phyloP scores from a whole-genome alignment of 805 yeast species.

The Ogataea ramenticola region DNA sequence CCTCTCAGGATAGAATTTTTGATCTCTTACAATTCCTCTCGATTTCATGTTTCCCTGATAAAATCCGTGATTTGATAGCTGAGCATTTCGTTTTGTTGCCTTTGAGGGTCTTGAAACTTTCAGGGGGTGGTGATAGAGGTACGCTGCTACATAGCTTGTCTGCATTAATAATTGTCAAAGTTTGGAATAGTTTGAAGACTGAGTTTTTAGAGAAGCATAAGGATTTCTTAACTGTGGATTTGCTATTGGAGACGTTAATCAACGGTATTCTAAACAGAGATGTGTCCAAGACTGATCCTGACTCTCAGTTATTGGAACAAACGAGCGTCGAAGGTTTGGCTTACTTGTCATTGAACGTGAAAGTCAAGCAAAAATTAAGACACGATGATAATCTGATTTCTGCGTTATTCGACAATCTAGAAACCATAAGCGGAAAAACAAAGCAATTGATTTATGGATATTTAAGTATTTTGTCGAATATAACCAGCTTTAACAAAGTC shows the following conservation, averaged over 20 bases:
- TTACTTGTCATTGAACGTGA: constrained; percentile 27
- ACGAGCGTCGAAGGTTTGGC: constrained; percentile 27
- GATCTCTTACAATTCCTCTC: constrained; percentile 30
- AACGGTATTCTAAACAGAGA: constrained; percentile 20
- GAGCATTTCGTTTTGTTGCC: constrained; percentile 36
- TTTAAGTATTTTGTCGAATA: constrained; percentile 32
- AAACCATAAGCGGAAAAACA: constrained; percentile 1
- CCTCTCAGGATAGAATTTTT: constrained; percentile 1
- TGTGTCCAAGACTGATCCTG: not conserved
- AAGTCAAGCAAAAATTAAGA: constrained; percentile 28
- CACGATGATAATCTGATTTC: constrained; percentile 25
- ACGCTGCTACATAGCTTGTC: constrained; percentile 22
- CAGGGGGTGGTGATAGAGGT: not conserved
- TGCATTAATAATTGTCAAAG: constrained; percentile 42
- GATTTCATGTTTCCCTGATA: constrained; percentile 43
- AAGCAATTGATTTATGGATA: constrained; percentile 29
- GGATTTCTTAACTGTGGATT: constrained; percentile 25
- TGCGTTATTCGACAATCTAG: constrained; percentile 10
- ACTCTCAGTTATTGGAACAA: not conserved
- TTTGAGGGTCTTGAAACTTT: constrained; percentile 26
- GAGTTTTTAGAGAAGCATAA: constrained; percentile 19
- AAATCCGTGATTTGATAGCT: constrained; percentile 39
- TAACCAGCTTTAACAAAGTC: constrained; percentile 26
- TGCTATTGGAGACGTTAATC: constrained; percentile 21
- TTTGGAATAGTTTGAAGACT: constrained; percentile 45